Evolutionary conservation across 345 rosid species (phyloP).

Genomic region (Acer yangbiense): DNA sequence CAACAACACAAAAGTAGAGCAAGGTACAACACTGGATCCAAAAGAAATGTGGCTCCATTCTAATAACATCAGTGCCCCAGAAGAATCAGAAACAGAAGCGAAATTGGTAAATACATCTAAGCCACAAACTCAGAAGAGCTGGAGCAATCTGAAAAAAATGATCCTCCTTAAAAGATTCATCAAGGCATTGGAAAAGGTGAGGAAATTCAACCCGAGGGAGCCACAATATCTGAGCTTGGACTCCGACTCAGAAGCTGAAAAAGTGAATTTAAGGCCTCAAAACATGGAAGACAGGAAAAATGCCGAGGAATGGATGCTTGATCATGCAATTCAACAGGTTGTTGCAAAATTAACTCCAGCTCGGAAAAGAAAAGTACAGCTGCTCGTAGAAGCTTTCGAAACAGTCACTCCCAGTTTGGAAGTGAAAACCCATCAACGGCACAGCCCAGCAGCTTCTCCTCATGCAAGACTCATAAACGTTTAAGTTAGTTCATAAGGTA

Average conservation of each 20-base stretch:
- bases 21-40: constrained; percentile 6
- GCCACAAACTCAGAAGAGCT: constrained; percentile 45
- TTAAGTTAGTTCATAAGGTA: constrained; percentile 31
- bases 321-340: constrained; percentile 74
- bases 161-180: constrained; percentile 71
- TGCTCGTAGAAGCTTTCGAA: constrained; percentile 92
- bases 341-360: constrained; percentile 83
- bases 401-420: constrained; percentile 56
- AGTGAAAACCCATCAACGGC: constrained; percentile 20
- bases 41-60: constrained; percentile 20
- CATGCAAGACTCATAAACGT: constrained; percentile 22
- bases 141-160: constrained; percentile 81
- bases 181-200: constrained; percentile 76
- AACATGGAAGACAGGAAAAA: constrained; percentile 57
- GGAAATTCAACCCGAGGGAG: constrained; percentile 50
- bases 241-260: constrained; percentile 53
- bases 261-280: constrained; percentile 68
- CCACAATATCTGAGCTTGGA: constrained; percentile 50
- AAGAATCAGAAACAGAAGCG: constrained; percentile 21
- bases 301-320: constrained; percentile 91
- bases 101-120: constrained; percentile 28
- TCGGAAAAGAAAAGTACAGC: constrained; percentile 72
- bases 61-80: constrained; percentile 7
- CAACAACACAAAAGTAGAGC: constrained; percentile 22
- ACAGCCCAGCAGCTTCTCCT: constrained; percentile 21